Base-by-base conservation (phyloP, 208 protist genomes). In the Trypanosoma conorhini region DNA sequence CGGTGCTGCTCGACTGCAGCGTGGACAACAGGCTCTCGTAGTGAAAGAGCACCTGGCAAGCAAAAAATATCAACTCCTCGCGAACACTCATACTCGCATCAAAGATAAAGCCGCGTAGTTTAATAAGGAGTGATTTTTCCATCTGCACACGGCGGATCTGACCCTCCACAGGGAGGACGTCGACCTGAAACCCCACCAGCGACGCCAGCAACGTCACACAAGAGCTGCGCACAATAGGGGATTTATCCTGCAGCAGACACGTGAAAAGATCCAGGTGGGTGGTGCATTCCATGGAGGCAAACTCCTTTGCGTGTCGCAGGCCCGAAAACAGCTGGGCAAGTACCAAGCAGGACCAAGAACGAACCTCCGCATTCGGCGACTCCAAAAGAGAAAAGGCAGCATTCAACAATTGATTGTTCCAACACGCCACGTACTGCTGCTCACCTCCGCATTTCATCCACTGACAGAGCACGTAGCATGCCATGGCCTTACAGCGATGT, bases 391-490 rank as follows among this genome's bases (percentile, higher is more conserved):
- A 80, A 59, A 90, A 93, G 35, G 86, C 85, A 42, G 87, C 82
- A 71, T 91, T 92, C 17, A 96, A 79, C 7, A 96, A 81, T 24
- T 78, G 72, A 74, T 87, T 83, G 72, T 96, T 94, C 89, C 91
- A 96, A 69, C 81, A 91, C 21, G 79, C 55, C 26, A 93, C 67
- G 78, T 80, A 91, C 76, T 88, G 79, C 44, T 67, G 62, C 77
- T 88, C 82, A 8, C 85, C 91, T 35, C 74, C 67, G 33, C 85
- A 76, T 67, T 79, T 74, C 69, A 87, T 76, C 54, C 91, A 81
- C 64, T 94, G 85, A 73, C 85, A 93, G 22, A 99, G 85, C 0
- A 99, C 87, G 79, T 98, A 99, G 67, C 93, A 98, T 9, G 93
- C 74, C 85, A 98, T 97, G 38, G 86, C 82, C 79, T 94, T 96